Base-by-base conservation (phyloP, 345 rosid genomes). In the Arabidopsis suecica region DNA sequence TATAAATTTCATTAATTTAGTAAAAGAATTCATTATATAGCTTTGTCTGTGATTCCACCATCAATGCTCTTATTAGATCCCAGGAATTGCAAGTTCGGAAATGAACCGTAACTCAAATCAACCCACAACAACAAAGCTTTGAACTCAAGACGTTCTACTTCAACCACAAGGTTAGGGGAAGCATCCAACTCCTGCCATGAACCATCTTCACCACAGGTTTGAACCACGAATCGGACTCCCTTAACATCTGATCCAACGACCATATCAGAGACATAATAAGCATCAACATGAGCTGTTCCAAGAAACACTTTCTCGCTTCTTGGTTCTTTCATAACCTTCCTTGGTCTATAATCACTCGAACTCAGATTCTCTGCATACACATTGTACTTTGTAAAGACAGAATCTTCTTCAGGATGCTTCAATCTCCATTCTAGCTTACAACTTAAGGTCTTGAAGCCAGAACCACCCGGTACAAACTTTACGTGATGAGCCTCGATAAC, bases 261-360 rank as follows among this genome's bases (percentile, higher is more conserved):
- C 55, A 86, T 77, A 34, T 79, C 71, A 11, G 92, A 84, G 10
- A 93, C 75, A 44, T 89, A 91, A 68, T 86, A 93, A 8, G 85
- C 86, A 72, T 83, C 60, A 3, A 85, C 86, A 22, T 81, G 71
- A 16, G 97, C 88, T 9, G 75, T 82, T 56, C 98, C 97, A 4
- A 93, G 81, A 70, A 81, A 89, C 58, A 80, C 65, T 40, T 9
- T 58, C 4, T 16, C 44, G 34, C 40, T 71, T 69, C 69, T 80
- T 3, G 54, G 51, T 16, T 20, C 55, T 16, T 78, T 75, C 37
- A 33, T 73, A 16, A 5, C 77, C 36, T 78, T 71, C 65, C 71
- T 50, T 11, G 75, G 20, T 10, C 22, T 22, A 60, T 71, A 73
- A 56, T 50, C 5, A 54, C 22, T 61, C 4, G 63, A 53, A 9